Conservation (phyloP, 805 yeast species). For the Maudiozyma saulgeensis region DNA sequence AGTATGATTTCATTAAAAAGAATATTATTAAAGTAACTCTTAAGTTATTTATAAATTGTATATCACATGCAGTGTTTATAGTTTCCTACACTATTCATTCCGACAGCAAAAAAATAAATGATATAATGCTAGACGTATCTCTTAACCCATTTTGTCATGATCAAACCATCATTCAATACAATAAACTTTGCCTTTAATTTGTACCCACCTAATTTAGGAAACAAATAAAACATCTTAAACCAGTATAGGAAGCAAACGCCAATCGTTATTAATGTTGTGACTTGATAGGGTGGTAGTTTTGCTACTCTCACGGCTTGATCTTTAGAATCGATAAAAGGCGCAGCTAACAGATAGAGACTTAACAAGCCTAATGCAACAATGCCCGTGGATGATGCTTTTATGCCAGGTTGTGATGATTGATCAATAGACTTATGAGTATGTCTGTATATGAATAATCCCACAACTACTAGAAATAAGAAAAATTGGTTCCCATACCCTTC, state of each 20-base stretch:
- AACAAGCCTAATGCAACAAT: slow-evolving; percentile 38
- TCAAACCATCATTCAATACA: slow-evolving; percentile 47
- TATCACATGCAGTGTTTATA: no score
- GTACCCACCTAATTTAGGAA: slow-evolving; percentile 42
- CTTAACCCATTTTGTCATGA: slow-evolving; percentile 48
- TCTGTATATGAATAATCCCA: slow-evolving; percentile 50
- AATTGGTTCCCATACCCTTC: slow-evolving; percentile 40
- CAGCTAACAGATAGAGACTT: slow-evolving; percentile 39
- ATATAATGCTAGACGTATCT: neutral
- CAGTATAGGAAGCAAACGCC: slow-evolving; percentile 43
- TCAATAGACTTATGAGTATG: slow-evolving; percentile 34
- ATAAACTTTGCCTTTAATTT: slow-evolving; percentile 34
- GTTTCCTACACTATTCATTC: no score
- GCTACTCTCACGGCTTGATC: slow-evolving; percentile 9
- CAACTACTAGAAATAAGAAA: slow-evolving; percentile 42
- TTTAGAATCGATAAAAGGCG: slow-evolving; percentile 32
- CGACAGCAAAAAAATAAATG: no score
- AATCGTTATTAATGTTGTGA: slow-evolving; percentile 37
- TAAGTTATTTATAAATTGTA: neutral
- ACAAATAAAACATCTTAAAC: slow-evolving; percentile 39
- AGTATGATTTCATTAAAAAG: neutral
- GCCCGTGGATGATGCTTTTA: slow-evolving; percentile 42
- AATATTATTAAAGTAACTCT: neutral
- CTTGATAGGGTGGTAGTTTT: slow-evolving; percentile 30
- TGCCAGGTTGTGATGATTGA: slow-evolving; percentile 35